Conservation (phyloP, 1,139 yeast genomes). For the Saccharomyces hybrid region DNA sequence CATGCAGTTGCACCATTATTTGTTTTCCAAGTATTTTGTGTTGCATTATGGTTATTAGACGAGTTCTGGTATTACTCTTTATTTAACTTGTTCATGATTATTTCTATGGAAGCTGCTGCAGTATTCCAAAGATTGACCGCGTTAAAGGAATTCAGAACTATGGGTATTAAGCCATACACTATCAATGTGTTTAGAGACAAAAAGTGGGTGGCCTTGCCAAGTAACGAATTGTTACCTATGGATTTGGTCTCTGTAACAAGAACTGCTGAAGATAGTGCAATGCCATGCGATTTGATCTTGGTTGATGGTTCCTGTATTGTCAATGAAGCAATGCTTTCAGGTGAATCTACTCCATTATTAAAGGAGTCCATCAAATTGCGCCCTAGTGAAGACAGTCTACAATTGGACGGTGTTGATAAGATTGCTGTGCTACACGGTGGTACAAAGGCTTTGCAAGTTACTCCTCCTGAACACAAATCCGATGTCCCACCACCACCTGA, state of each 20-base stretch:
- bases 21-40: constrained; percentile 92
- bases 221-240: constrained; percentile 80
- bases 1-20: constrained; percentile 98
- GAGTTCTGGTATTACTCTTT: constrained; percentile 95
- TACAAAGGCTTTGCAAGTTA: constrained; percentile 89
- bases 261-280: constrained; percentile 82
- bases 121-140: constrained; percentile 94
- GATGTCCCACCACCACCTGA: constrained; percentile 69
- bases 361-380: constrained; percentile 86
- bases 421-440: constrained; percentile 92
- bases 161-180: constrained; percentile 91
- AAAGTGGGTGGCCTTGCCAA: constrained; percentile 62
- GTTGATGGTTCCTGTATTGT: constrained; percentile 87
- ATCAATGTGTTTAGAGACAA: constrained; percentile 64
- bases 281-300: constrained; percentile 90
- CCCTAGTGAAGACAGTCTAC: constrained; percentile 59
- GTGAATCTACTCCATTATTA: constrained; percentile 93
- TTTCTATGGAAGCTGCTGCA: constrained; percentile 88
- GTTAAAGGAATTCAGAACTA: constrained; percentile 88
- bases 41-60: constrained; percentile 92
- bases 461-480: constrained; percentile 45
- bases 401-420: constrained; percentile 78
- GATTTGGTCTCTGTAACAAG: constrained; percentile 84
- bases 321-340: constrained; percentile 96
- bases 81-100: constrained; percentile 84